phyloP scores from a whole-genome alignment of 345 rosid species.

The Eucalyptus decipiens region DNA sequence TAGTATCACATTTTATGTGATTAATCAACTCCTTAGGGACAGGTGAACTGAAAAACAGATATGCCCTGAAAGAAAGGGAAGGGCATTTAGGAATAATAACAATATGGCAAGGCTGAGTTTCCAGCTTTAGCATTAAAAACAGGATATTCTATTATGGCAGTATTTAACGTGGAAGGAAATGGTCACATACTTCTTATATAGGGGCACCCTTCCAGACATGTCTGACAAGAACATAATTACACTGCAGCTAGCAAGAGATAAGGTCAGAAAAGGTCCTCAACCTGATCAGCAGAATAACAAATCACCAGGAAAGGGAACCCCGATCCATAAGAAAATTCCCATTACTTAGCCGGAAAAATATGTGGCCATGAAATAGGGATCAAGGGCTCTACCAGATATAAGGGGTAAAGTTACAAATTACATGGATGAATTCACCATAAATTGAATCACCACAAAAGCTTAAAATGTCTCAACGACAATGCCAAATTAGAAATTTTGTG shows the following conservation, averaged over 20 bases:
- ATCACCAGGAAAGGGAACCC: background rate
- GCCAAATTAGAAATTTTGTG: background rate
- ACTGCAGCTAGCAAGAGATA: conserved; percentile 53
- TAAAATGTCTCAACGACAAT: background rate
- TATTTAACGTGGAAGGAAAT: background rate
- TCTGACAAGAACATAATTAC: conserved; percentile 94
- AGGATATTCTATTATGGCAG: background rate
- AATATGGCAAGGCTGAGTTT: background rate
- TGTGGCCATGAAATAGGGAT: no score
- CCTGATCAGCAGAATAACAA: background rate
- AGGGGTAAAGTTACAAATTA: background rate
- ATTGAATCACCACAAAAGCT: background rate
- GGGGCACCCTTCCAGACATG: conserved; percentile 96
- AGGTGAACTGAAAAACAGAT: conserved; percentile 67
- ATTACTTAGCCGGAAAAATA: no score
- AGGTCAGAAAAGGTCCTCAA: conserved; percentile 5
- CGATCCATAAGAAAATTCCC: background rate
- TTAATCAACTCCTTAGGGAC: conserved; percentile 70
- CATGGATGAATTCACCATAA: background rate
- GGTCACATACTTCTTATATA: conserved; percentile 67
- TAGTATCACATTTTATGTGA: conserved; percentile 76
- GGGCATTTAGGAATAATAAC: background rate
- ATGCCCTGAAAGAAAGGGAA: conserved; percentile 39
- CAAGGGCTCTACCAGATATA: background rate
- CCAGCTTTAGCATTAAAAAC: background rate